Percentiles rank a stretch among this genome's conserved stretches.
phyloP scores from a whole-genome alignment of 2,329 filamentous ascomycete species.

The Phoma herbarum region DNA sequence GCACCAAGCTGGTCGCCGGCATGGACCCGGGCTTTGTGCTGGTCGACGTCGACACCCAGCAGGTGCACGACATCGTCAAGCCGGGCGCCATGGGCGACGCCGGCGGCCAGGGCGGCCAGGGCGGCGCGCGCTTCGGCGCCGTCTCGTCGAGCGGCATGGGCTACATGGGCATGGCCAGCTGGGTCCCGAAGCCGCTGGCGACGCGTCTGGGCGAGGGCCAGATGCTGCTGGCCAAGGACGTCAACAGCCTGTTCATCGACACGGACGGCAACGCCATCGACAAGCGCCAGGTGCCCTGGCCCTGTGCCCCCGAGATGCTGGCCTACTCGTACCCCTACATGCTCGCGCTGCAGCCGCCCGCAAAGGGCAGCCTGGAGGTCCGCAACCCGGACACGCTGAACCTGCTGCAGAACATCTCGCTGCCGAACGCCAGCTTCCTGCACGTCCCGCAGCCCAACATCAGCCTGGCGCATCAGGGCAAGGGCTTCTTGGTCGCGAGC shows the following conservation, averaged over 20 bases:
- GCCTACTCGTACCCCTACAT: slow-evolving; percentile 98
- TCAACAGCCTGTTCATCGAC: slow-evolving; percentile 93
- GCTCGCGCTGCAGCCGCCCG: slow-evolving; percentile 80
- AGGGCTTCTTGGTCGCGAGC: slow-evolving; percentile 92
- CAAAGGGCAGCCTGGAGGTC: slow-evolving; percentile 87
- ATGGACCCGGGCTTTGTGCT: slow-evolving; percentile 92
- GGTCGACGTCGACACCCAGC: slow-evolving; percentile 80
- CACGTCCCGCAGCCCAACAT: slow-evolving; percentile 93
- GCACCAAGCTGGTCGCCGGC: slow-evolving; percentile 85
- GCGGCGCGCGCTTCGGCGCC: slow-evolving; percentile 80
- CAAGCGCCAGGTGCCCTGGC: slow-evolving; percentile 92
- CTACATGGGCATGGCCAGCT: slow-evolving; percentile 93
- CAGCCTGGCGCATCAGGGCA: slow-evolving; percentile 93
- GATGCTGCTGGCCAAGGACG: slow-evolving; percentile 94
- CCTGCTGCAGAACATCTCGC: slow-evolving; percentile 82
- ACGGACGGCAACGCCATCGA: slow-evolving; percentile 81
- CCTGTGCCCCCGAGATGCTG: slow-evolving; percentile 83
- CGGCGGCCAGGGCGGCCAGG: slow-evolving; percentile 68
- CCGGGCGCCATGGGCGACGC: slow-evolving; percentile 75
- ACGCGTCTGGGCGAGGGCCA: slow-evolving; percentile 83
- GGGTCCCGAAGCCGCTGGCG: slow-evolving; percentile 88
- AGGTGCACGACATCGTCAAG: slow-evolving; percentile 80
- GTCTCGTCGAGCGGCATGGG: slow-evolving; percentile 89
- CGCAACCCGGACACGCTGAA: slow-evolving; percentile 91
- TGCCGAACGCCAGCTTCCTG: slow-evolving; percentile 83